Conservation (phyloP, 352 stramenopile species). For the Elongisporangium anandrum region DNA sequence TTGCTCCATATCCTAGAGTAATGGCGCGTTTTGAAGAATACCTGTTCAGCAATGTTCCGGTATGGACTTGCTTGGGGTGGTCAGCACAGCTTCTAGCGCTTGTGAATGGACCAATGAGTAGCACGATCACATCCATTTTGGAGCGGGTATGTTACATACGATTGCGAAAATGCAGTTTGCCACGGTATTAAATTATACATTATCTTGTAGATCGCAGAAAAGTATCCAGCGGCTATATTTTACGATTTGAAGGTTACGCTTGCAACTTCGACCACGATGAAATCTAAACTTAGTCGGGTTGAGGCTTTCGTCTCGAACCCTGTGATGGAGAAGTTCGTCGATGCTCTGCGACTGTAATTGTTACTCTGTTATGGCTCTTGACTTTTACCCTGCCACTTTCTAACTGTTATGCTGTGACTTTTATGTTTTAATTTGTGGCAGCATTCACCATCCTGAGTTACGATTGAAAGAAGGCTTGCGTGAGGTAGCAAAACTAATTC, state of each 20-base stretch:
- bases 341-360: conserved; percentile 61
- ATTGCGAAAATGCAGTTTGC: neutral
- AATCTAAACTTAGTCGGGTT: conserved; percentile 40
- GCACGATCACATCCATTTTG: conserved; percentile 52
- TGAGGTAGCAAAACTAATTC: conserved; percentile 57
- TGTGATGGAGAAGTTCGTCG: conserved; percentile 82
- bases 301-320: conserved; percentile 49
- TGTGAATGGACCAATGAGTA: conserved; percentile 45
- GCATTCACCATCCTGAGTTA: conserved; percentile 76
- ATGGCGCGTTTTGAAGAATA: conserved; percentile 36
- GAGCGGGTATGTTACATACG: conserved; percentile 49
- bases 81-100: conserved; percentile 75
- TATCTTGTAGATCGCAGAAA: conserved; percentile 47
- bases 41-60: conserved; percentile 41
- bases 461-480: conserved; percentile 75
- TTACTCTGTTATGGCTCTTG: neutral
- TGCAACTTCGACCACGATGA: conserved; percentile 16
- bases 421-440: conserved; percentile 15
- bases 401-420: too few relatives aligned
- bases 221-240: conserved; percentile 72
- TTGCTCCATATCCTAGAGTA: conserved; percentile 46
- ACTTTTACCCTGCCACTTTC: neutral
- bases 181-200: neutral
- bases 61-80: conserved; percentile 82
- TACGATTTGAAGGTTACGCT: conserved; percentile 82